Evolutionary conservation across 2,329 filamentous ascomycete species (phyloP).

Genomic region (Didymellaceae sp.): DNA sequence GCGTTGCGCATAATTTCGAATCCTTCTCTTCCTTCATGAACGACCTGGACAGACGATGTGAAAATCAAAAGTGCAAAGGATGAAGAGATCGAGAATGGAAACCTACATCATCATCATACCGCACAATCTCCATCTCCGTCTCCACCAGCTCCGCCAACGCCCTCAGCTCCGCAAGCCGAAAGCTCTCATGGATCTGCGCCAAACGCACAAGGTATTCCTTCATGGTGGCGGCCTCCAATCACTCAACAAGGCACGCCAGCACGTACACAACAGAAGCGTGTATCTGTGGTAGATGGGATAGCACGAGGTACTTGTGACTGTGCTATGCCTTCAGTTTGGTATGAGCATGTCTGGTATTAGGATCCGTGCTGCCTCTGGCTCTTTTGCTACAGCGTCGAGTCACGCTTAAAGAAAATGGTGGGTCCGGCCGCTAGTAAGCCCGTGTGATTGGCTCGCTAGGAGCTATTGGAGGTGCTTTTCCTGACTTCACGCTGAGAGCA

Average conservation of each 20-base stretch:
- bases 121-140: constrained; percentile 73
- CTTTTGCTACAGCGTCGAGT: too few relatives aligned
- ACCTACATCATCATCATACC: constrained; percentile 76
- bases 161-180: constrained; percentile 82
- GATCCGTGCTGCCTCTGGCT: too few relatives aligned
- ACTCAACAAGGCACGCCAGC: not conserved
- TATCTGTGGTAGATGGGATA: not conserved
- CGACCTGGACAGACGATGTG: too few relatives aligned
- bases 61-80: constrained; percentile 5
- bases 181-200: constrained; percentile 88
- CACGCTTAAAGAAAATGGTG: constrained; percentile 17
- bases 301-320: not conserved
- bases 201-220: constrained; percentile 87
- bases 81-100: not conserved
- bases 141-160: constrained; percentile 75
- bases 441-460: constrained; percentile 14
- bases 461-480: not conserved
- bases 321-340: constrained; percentile 29
- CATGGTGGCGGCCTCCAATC: constrained; percentile 27
- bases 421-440: not conserved
- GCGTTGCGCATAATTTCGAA: too few relatives aligned
- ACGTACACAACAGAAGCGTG: not conserved
- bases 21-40: not conserved
- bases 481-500: constrained; percentile 10
- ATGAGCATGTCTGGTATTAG: too few relatives aligned